phyloP scores from a whole-genome alignment of 2,329 filamentous ascomycete species.

The Graphium sp. region DNA sequence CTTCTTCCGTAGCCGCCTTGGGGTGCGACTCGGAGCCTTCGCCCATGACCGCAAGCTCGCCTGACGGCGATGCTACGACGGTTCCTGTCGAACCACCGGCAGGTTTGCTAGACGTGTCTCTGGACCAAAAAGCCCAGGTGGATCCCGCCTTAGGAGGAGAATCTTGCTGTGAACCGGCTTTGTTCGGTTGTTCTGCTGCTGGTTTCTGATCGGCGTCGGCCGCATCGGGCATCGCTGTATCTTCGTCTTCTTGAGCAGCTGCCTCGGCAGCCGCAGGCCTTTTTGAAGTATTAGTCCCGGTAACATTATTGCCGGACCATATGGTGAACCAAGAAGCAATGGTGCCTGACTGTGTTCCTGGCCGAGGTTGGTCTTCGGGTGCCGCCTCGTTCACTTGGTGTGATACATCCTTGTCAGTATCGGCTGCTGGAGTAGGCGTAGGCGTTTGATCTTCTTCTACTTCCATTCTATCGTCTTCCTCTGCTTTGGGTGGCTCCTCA shows the following conservation, averaged over 20 bases:
- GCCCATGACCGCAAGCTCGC: conserved; percentile 38
- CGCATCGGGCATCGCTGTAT: conserved; percentile 26
- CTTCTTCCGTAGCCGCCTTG: conserved; percentile 23
- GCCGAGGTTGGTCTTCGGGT: no score
- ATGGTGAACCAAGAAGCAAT: no score
- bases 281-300: no score
- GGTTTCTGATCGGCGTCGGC: conserved; percentile 8
- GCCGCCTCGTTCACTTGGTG: no score
- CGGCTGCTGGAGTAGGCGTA: no score
- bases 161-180: conserved; percentile 17
- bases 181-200: conserved; percentile 11
- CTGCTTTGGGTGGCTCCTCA: no score
- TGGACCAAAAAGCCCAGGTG: conserved; percentile 72
- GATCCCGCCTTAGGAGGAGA: conserved; percentile 31
- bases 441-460: no score
- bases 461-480: no score
- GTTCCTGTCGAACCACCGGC: conserved; percentile 8
- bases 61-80: conserved; percentile 23
- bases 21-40: conserved; percentile 40
- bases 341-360: no score
- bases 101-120: conserved; percentile 27
- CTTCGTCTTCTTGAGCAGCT: conserved; percentile 15
- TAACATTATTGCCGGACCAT: no score
- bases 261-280: conserved; percentile 9
- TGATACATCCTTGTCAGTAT: no score